Conservation (phyloP, 2,329 filamentous ascomycete genomes). For the Rhynchosporium secalis region DNA sequence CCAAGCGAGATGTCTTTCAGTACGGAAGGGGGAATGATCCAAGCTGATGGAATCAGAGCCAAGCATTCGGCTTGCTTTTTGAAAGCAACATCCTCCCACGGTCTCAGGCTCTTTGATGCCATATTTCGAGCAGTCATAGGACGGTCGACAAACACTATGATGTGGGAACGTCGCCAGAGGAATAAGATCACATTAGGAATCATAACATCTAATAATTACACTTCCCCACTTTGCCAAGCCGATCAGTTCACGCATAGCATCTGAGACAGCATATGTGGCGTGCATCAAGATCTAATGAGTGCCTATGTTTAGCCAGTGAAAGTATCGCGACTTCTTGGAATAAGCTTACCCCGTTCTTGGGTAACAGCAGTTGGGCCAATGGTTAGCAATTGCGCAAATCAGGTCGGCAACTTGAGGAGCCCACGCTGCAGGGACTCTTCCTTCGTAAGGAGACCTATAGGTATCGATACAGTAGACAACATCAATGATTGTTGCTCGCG, state of each 20-base stretch:
- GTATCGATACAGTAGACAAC: not conserved
- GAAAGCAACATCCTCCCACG: slow-evolving; percentile 1
- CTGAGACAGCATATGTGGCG: not conserved
- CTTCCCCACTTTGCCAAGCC: not conserved
- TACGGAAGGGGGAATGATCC: slow-evolving; percentile 1
- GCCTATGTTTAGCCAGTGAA: not conserved
- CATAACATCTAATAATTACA: not conserved
- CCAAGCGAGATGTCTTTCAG: slow-evolving; percentile 5
- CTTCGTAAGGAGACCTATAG: not conserved
- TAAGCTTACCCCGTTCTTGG: not conserved
- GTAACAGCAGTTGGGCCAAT: not conserved
- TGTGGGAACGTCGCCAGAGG: too few species aligned
- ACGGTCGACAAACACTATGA: not conserved
- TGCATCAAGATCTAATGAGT: not conserved
- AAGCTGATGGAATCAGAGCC: not conserved
- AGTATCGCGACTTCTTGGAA: not conserved
- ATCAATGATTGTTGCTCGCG: not conserved
- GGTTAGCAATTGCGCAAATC: not conserved
- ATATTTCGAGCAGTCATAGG: not conserved
- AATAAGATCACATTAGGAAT: not conserved
- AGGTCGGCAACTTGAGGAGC: not conserved
- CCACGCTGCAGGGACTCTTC: not conserved
- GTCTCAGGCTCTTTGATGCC: not conserved
- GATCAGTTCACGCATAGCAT: not conserved
- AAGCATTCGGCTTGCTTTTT: slow-evolving; percentile 6